Percentiles rank a stretch among this genome's conserved stretches.
These are phyloP conservation scores for Onygenales sp. DNA, from an alignment of 2,329 filamentous ascomycete genomes.

Conservation along the genomic window DNA sequence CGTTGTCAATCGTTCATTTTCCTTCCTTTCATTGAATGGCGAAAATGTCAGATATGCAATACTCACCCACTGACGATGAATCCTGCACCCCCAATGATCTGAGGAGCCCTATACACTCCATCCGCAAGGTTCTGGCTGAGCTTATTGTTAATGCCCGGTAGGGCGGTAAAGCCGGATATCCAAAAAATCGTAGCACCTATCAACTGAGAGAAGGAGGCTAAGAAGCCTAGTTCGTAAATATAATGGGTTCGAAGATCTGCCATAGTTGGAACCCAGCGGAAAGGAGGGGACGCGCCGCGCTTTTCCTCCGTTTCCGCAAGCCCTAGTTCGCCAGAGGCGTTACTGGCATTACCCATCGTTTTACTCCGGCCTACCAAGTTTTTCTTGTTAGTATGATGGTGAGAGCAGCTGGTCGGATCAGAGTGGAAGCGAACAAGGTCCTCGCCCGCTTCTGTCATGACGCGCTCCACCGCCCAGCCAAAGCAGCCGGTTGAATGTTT, in stretches of 20 bases:
- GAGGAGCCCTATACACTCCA: slow-evolving; percentile 52
- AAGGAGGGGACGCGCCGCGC: slow-evolving; percentile 1
- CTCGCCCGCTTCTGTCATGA: slow-evolving; percentile 26
- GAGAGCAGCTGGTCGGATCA: slow-evolving; percentile 19
- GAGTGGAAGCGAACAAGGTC: slow-evolving; percentile 1
- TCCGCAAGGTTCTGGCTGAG: slow-evolving; percentile 41
- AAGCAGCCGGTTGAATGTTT: slow-evolving; percentile 57
- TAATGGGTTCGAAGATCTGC: slow-evolving; percentile 52
- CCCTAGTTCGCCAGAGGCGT: background rate
- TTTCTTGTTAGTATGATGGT: slow-evolving; percentile 33
- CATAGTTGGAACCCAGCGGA: slow-evolving; percentile 48
- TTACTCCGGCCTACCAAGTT: slow-evolving; percentile 28
- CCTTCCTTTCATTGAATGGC: no score
- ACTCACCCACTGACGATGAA: slow-evolving; percentile 47
- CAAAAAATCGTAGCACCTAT: slow-evolving; percentile 55
- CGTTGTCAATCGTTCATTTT: background rate
- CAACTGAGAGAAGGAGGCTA: slow-evolving; percentile 49
- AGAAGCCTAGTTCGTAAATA: slow-evolving; percentile 52
- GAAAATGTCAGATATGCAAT: background rate
- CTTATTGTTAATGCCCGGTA: slow-evolving; percentile 46
- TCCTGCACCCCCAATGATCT: slow-evolving; percentile 52
- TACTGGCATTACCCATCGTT: background rate
- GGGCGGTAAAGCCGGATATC: slow-evolving; percentile 51
- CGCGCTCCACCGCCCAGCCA: slow-evolving; percentile 55
- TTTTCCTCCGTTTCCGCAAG: background rate